A percentile compares a stretch with the other conserved stretches of the same genome.
Conservation (phyloP, 768 basidiomycete species). For the Phaeotremella fagi region DNA sequence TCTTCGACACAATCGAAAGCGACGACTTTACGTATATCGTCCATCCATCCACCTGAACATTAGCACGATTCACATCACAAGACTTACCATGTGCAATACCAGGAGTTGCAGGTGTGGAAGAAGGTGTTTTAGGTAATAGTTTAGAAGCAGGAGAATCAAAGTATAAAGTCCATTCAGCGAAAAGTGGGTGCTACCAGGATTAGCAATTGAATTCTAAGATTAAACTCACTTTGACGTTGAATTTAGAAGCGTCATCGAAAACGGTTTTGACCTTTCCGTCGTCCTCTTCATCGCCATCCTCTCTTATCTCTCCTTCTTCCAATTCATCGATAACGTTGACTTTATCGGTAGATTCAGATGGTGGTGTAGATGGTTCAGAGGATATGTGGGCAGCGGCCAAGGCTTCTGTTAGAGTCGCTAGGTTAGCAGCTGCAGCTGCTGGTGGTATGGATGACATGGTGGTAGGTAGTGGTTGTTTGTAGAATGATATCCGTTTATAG, state of each 20-base stretch:
- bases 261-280: slow-evolving; percentile 70
- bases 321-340: slow-evolving; percentile 32
- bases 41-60: slow-evolving; percentile 72
- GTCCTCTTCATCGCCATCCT: slow-evolving; percentile 50
- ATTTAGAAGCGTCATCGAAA: slow-evolving; percentile 84
- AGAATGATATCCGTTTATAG: too few species aligned
- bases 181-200: slow-evolving; percentile 76
- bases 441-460: slow-evolving; percentile 14
- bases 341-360: slow-evolving; percentile 17
- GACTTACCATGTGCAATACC: slow-evolving; percentile 29
- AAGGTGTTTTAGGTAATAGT: slow-evolving; percentile 59
- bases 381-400: slow-evolving; percentile 33
- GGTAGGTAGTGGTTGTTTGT: too few species aligned
- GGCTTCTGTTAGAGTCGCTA: slow-evolving; percentile 19
- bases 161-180: slow-evolving; percentile 94
- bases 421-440: slow-evolving; percentile 26
- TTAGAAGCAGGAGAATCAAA: slow-evolving; percentile 94
- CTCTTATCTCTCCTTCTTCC: slow-evolving; percentile 82
- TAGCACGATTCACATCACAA: background rate
- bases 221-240: slow-evolving; percentile 82
- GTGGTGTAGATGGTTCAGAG: background rate
- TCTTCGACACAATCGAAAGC: slow-evolving; percentile 95
- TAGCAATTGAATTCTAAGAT: slow-evolving; percentile 2
- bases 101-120: slow-evolving; percentile 62
- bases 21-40: slow-evolving; percentile 95